A percentile compares a stretch with the other conserved stretches of the same genome.
Conservation (phyloP, 306 rosid species). For the Hylodesmum podocarpum region DNA sequence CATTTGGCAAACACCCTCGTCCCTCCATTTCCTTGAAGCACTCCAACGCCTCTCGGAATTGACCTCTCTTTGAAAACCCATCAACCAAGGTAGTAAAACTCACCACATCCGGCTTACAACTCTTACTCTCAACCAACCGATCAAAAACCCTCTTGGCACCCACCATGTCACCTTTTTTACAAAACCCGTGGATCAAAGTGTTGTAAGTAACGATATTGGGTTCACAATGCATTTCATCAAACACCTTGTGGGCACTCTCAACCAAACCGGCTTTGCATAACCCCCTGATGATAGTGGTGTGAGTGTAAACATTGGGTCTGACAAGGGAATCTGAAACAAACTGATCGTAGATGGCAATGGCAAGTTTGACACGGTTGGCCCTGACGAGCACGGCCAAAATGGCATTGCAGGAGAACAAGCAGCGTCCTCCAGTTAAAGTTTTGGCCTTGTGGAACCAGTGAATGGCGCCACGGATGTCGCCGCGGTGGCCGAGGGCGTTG, state of each 20-base stretch:
- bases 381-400: conserved; percentile 49
- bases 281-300: conserved; percentile 49
- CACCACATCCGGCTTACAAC: conserved; percentile 46
- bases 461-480: conserved; percentile 50
- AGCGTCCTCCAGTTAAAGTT: conserved; percentile 27
- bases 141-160: conserved; percentile 38
- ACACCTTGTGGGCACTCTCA: conserved; percentile 47
- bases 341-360: conserved; percentile 45
- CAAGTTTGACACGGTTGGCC: conserved; percentile 41
- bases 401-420: conserved; percentile 44
- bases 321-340: conserved; percentile 34
- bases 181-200: conserved; percentile 43
- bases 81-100: conserved; percentile 55
- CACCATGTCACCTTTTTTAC: conserved; percentile 46
- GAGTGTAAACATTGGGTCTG: conserved; percentile 45
- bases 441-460: conserved; percentile 54
- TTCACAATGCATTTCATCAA: conserved; percentile 54
- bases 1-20: conserved; percentile 42
- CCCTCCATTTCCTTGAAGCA: conserved; percentile 45
- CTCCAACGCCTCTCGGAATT: conserved; percentile 36
- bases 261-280: conserved; percentile 48
- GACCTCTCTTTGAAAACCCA: conserved; percentile 52
- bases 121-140: conserved; percentile 27
- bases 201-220: conserved; percentile 51
- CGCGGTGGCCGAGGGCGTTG: conserved; percentile 39